These are phyloP conservation scores for Tuber magnatum DNA, from an alignment of 495 filamentous ascomycete genomes.

Conservation along the genomic window DNA sequence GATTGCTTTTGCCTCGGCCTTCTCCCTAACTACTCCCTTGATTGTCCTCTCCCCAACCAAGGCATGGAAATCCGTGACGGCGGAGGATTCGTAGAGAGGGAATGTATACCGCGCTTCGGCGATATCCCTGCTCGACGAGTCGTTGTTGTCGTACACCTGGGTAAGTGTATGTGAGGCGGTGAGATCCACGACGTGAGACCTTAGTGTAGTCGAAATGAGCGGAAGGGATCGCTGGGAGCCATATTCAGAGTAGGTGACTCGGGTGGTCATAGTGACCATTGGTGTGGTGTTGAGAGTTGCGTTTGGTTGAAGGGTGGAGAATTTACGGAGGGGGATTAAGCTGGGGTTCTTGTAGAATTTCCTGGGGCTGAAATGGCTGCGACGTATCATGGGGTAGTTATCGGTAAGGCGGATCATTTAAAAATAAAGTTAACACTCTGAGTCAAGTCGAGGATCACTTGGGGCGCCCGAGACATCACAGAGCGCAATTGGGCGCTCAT, in stretches of 20 bases:
- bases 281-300: background rate
- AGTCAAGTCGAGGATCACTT: background rate
- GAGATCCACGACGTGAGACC: slow-evolving; percentile 22
- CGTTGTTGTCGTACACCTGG: slow-evolving; percentile 56
- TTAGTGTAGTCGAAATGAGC: background rate
- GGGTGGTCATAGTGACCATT: background rate
- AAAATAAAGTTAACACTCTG: background rate
- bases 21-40: slow-evolving; percentile 56
- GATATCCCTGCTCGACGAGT: slow-evolving; percentile 44
- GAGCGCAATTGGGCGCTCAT: background rate
- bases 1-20: slow-evolving; percentile 49
- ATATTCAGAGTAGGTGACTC: background rate
- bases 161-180: slow-evolving; percentile 46
- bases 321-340: background rate
- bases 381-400: too few species aligned
- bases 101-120: slow-evolving; percentile 56
- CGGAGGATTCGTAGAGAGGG: slow-evolving; percentile 62
- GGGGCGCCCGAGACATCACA: too few species aligned
- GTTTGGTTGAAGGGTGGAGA: background rate
- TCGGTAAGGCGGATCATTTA: background rate
- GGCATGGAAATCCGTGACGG: slow-evolving; percentile 58
- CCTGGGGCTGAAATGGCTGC: background rate
- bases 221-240: background rate
- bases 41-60: slow-evolving; percentile 48
- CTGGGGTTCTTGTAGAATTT: background rate